A percentile compares a stretch with the other conserved stretches of the same genome.
phyloP scores from a whole-genome alignment of 768 basidiomycete genomes.

The Chalciporus pseudorubinellus region DNA sequence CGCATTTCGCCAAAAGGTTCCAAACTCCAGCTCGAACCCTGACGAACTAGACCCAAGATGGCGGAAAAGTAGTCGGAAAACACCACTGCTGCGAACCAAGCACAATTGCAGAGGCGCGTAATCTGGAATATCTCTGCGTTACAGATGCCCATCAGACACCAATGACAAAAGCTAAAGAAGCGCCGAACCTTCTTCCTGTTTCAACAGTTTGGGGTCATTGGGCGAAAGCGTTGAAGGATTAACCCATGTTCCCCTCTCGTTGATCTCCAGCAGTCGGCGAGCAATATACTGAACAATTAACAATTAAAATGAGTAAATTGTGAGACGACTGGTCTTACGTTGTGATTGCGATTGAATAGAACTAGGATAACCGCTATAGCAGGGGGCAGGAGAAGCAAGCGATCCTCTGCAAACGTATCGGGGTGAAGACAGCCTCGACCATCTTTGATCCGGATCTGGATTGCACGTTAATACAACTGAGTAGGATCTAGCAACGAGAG shows the following conservation, averaged over 20 bases:
- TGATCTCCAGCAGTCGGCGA: constrained; percentile 71
- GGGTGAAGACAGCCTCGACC: constrained; percentile 67
- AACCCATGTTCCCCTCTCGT: constrained; percentile 64
- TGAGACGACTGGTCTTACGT: constrained; percentile 44
- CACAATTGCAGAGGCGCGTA: constrained; percentile 72
- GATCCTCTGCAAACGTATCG: constrained; percentile 77
- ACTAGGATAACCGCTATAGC: constrained; percentile 71
- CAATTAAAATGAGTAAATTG: not conserved
- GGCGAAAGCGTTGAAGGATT: constrained; percentile 49
- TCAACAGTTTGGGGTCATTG: constrained; percentile 35
- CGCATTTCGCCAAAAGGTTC: constrained; percentile 76
- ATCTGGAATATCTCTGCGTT: constrained; percentile 76
- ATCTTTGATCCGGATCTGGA: constrained; percentile 39
- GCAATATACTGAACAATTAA: constrained; percentile 66
- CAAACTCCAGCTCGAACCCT: constrained; percentile 76
- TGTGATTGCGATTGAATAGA: constrained; percentile 90
- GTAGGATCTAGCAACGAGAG: not conserved
- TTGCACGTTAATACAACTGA: not conserved
- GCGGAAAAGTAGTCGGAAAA: constrained; percentile 82
- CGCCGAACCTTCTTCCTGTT: constrained; percentile 53
- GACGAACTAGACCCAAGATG: constrained; percentile 75
- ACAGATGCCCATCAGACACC: constrained; percentile 9
- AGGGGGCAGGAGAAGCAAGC: constrained; percentile 77
- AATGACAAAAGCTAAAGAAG: not conserved
- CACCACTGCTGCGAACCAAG: constrained; percentile 76